These are phyloP conservation scores for Malus hybrid DNA, from an alignment of 331 rosid genomes.

Conservation along the genomic window DNA sequence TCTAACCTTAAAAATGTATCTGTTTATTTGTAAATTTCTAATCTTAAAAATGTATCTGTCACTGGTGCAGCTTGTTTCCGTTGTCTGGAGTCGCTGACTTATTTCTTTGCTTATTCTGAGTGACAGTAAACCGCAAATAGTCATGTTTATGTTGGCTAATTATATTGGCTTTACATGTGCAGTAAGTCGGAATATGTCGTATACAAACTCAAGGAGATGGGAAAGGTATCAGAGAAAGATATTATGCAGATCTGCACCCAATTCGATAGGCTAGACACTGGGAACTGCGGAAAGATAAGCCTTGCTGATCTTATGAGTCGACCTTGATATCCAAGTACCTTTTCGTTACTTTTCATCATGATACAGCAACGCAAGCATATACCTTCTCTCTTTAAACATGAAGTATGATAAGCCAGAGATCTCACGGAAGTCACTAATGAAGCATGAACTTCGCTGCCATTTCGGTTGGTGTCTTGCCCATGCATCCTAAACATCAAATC, in stretches of 20 bases:
- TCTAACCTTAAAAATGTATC: neutral
- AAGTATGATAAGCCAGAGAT: constrained; percentile 1
- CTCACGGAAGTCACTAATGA: neutral
- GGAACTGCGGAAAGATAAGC: constrained; percentile 79
- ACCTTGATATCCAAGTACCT: constrained; percentile 12
- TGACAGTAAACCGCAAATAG: neutral
- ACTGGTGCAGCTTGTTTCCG: neutral
- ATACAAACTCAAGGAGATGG: constrained; percentile 97
- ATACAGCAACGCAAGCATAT: neutral
- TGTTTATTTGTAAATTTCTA: neutral
- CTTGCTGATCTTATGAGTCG: constrained; percentile 72
- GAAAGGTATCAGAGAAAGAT: constrained; percentile 76
- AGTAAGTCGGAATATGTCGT: constrained; percentile 88
- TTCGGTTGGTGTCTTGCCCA: neutral
- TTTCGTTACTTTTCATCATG: neutral
- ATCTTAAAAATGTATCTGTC: neutral
- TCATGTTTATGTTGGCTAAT: neutral
- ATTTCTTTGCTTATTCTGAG: neutral
- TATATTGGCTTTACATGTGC: constrained; percentile 21
- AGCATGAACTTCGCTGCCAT: neutral
- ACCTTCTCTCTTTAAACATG: neutral
- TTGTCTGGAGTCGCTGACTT: neutral
- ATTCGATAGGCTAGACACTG: constrained; percentile 68
- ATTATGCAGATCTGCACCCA: constrained; percentile 57
- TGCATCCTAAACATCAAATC: neutral